Base-by-base conservation (phyloP, 345 rosid species). In the Passiflora organensis region DNA sequence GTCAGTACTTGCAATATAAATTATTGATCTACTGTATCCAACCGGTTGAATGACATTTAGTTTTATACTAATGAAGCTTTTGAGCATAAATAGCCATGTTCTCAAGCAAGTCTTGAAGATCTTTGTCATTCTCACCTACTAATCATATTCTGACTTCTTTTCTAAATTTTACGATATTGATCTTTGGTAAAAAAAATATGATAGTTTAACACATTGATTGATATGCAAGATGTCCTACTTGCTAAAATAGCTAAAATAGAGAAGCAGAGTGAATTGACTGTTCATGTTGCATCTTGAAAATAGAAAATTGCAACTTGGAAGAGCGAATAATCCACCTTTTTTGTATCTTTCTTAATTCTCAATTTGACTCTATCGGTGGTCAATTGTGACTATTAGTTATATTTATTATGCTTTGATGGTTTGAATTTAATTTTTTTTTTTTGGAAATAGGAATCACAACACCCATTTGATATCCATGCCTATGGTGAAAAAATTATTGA, bases 81-180 rank as follows among this genome's bases (percentile, higher is more conserved):
- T 63, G 82, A 66, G 41, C 52, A 67, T 25, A 78, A 60, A 37
- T 73, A 48, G 51, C 74, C 72, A 47, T 60, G 59, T 42, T 78
- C 82, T 68, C 83, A 76, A 71, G 77, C 80, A 68, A 93, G 78
- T 77, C 75, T 93, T 57, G 97, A 86, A 79, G 97, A 89, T 76
- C 96, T 93, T 48, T 93, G 97, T 63, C 95, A 85, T 44, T 86
- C 89, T 62, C 99, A 93, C 75, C 80, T 93, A 41, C 97, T 93
- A 79, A 81, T 79, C 56, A 58, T 52, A 37, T 2, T 59, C 16
- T 34, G n/a, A n/a, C 18, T 22, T 41, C 53, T 56, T 2, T 2
- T 24, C 41, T 20, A 23, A 48, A 18, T 24, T 9, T 43, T 5
- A 59, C 59, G 32, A 13, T 45, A n/a, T n/a, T 28, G 23, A 37